Base-by-base conservation (phyloP, 441 rosid genomes). In the Populus hybrid region DNA sequence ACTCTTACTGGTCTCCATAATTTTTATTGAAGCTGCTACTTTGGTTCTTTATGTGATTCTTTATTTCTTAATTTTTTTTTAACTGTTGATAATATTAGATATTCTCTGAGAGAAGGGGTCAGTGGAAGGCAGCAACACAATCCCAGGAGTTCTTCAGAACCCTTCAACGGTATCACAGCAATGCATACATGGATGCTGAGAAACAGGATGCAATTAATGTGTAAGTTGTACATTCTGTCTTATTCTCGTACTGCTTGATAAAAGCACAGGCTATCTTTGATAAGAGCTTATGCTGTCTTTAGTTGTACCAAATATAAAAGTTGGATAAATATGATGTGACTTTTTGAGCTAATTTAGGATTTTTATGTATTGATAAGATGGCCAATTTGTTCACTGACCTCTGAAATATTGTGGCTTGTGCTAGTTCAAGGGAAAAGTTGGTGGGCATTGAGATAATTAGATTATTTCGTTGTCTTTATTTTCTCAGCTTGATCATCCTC, bases 101-200 rank as follows among this genome's bases (percentile, higher is more conserved):
- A 83, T 94, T 97, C 84, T 92, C 93, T 71, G 87, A 89, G 89
- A 97, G 97, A 85, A 88, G 99, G 81, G 99, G 99, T 73, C 99
- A 94, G 84, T 97, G 99, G 99, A 94, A 82, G 88, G 99, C 99
- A 33, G 98, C 99, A 81, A 93, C 97, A 42, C 99, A 97, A 88
- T 97, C 99, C 71, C 99, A 97, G 87, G 99, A 97, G 83, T 93
- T 97, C 85, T 92, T 97, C 80, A 89, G 99, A 86, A 93, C 97
- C 77, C 96, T 97, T 81, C 99, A 94, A 79, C 95, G 99, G 36
- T 93, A 94, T 78, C 93, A 94, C 82, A 97, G 91, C 87, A 97
- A 97, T 71, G 97, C 99, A 40, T 97, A 97, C 84, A 89, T 97
- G 93, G 99, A 97, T 85, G 94, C 92, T 5, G 95, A 92, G 84